These are phyloP conservation scores for Periconia sp. DNA, from an alignment of 2,329 filamentous ascomycete species.

Conservation along the genomic window DNA sequence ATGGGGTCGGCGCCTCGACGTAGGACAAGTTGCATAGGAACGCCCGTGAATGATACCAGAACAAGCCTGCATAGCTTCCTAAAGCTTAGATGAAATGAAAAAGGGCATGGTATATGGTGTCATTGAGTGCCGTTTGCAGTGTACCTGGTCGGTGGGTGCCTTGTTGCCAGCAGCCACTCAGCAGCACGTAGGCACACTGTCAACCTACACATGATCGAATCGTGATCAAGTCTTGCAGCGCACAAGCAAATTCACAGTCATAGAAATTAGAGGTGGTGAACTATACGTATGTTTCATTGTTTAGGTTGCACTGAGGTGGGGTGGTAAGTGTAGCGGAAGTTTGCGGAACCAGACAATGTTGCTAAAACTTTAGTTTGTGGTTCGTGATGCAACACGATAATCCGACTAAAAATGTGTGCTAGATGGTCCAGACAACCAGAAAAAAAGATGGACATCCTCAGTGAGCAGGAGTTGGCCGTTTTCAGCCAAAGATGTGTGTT, in stretches of 20 bases:
- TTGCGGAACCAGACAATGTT: too few relatives aligned
- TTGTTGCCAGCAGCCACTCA: conserved; percentile 19
- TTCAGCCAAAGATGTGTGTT: too few relatives aligned
- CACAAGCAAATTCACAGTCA: conserved; percentile 3
- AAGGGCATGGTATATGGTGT: not conserved
- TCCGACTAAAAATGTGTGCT: too few relatives aligned
- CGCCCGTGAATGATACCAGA: not conserved
- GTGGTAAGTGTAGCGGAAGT: too few relatives aligned
- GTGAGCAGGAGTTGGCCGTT: too few relatives aligned
- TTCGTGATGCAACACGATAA: too few relatives aligned
- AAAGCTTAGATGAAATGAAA: conserved; percentile 4
- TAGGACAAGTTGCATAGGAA: not conserved
- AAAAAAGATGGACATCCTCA: too few relatives aligned
- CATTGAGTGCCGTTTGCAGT: conserved; percentile 2
- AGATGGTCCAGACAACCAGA: too few relatives aligned
- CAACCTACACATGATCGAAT: conserved; percentile 10
- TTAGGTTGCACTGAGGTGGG: too few relatives aligned
- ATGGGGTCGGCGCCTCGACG: not conserved
- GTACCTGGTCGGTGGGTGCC: conserved; percentile 11
- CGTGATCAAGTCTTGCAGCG: not conserved
- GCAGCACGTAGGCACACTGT: conserved; percentile 14
- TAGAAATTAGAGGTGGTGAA: too few relatives aligned
- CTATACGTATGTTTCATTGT: too few relatives aligned
- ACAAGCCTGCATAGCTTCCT: not conserved
- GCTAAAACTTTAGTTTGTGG: too few relatives aligned